phyloP scores from a whole-genome alignment of 352 stramenopile species.

The Globisporangium canariense region DNA sequence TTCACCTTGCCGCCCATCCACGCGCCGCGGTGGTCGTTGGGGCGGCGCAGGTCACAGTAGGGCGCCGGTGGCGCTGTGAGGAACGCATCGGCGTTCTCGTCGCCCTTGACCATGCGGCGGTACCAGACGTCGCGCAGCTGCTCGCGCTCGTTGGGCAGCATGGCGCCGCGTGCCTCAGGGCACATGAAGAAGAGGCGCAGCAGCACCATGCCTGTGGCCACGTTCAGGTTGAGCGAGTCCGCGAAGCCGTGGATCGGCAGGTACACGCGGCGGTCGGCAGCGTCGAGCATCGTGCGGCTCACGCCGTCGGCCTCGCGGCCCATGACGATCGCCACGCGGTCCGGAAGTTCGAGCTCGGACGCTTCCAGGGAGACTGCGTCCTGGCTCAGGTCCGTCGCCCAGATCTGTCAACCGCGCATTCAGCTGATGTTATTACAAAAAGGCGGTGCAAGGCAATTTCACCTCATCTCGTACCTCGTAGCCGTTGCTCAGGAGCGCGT shows the following conservation, averaged over 20 bases:
- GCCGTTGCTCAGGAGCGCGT: conserved; percentile 34
- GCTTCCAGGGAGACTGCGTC: conserved; percentile 33
- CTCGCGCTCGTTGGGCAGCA: conserved; percentile 22
- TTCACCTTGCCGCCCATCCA: conserved; percentile 35
- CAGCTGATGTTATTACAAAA: not conserved
- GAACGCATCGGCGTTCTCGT: conserved; percentile 21
- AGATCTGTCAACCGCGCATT: conserved; percentile 46
- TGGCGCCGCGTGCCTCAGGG: conserved; percentile 28
- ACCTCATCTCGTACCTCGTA: conserved; percentile 19
- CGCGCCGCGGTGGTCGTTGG: conserved; percentile 30
- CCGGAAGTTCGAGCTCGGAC: conserved; percentile 36
- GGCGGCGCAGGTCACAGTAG: conserved; percentile 28
- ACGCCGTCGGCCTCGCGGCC: conserved; percentile 84
- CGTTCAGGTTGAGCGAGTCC: conserved; percentile 85
- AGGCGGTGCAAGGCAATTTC: not conserved
- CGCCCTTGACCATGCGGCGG: conserved; percentile 27
- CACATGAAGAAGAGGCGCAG: conserved; percentile 50
- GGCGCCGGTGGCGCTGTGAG: conserved; percentile 18
- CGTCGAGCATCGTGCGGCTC: conserved; percentile 61
- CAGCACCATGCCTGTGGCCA: conserved; percentile 81
- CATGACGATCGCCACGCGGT: conserved; percentile 86
- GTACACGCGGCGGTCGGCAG: conserved; percentile 75
- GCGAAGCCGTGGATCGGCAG: conserved; percentile 84
- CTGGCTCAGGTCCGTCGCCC: conserved; percentile 77
- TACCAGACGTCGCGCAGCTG: conserved; percentile 32